Base-by-base conservation (phyloP, 306 rosid species). In the Astragalus glycyphyllos region DNA sequence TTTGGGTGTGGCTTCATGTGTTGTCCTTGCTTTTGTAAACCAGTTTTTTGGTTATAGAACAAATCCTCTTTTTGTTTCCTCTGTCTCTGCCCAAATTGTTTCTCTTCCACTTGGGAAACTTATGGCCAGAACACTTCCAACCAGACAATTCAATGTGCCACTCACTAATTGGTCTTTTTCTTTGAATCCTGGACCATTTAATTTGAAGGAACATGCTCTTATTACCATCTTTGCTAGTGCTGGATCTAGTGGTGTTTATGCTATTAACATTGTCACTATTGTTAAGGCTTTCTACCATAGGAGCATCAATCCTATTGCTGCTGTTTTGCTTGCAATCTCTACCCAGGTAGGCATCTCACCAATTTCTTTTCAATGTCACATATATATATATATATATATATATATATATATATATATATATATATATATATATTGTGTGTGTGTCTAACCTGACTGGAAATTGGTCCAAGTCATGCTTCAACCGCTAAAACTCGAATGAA, bases 251-350 rank as follows among this genome's bases (percentile, higher is more conserved):
- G 81, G 92, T 26, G 92, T 87, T 14, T 90, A 94, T 68, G 97
- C 98, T 3, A 81, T 94, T 41, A 62, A 78, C 68, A 94, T 94
- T 11, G 63, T 90, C 61, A 86, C 90, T 1, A 94, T 89, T 73
- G 97, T 90, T 12, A 89, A 83, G 86, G 97, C 95, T 10, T 94
- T 94, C 56, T 94, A 94, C 59, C 86, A 62, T n/a, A 82, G 90
- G 41, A 14, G 11, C 0, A 80, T 90, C 32, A 83, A 84, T 59
- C 90, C 89, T 1, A 10, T 78, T 1, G 92, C 97, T 1, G 98
- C 95, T 45, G 73, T 79, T 48, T 63, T 94, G 66, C 76, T 94
- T 1, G 78, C 98, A 4, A 31, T 83, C 4, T 85, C 98, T 51
- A 94, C 98, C 23, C 98, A 93, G 96, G 98, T 84, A 93, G 96